Evolutionary conservation across 169 alveolate genomes (phyloP).

Genomic region (Eimeria maxima): DNA sequence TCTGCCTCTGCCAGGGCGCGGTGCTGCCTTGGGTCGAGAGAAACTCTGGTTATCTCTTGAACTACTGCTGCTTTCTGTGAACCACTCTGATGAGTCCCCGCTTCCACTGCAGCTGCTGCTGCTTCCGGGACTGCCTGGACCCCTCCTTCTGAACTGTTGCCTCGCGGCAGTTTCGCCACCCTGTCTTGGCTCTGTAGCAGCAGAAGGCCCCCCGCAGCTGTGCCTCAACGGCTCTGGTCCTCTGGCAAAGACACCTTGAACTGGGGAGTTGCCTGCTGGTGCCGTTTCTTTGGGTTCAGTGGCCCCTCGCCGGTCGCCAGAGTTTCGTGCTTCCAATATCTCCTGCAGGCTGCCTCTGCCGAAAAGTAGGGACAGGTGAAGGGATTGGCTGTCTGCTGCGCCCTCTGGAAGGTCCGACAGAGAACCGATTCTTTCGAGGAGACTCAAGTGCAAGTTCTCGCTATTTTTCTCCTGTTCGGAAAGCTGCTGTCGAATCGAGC

Average conservation of each 20-base stretch:
- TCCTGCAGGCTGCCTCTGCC: slow-evolving; percentile 49
- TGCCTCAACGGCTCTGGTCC: not conserved
- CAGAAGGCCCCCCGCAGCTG: not conserved
- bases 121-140: slow-evolving; percentile 17
- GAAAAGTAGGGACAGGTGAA: slow-evolving; percentile 59
- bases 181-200: slow-evolving; percentile 15
- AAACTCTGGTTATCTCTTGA: not conserved
- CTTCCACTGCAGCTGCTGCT: slow-evolving; percentile 74
- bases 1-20: slow-evolving; percentile 16
- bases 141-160: slow-evolving; percentile 22
- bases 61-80: not conserved
- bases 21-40: slow-evolving; percentile 9
- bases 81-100: slow-evolving; percentile 20
- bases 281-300: not conserved
- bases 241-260: not conserved
- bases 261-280: not conserved
- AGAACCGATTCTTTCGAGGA: slow-evolving; percentile 59
- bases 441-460: slow-evolving; percentile 46
- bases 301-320: not conserved
- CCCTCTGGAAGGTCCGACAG: slow-evolving; percentile 52
- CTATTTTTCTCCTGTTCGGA: slow-evolving; percentile 39
- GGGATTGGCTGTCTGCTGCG: slow-evolving; percentile 47
- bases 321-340: not conserved
- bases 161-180: not conserved
- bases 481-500: slow-evolving; percentile 51